phyloP scores from a whole-genome alignment of 2,329 filamentous ascomycete genomes.

The Colletotrichum melonis region DNA sequence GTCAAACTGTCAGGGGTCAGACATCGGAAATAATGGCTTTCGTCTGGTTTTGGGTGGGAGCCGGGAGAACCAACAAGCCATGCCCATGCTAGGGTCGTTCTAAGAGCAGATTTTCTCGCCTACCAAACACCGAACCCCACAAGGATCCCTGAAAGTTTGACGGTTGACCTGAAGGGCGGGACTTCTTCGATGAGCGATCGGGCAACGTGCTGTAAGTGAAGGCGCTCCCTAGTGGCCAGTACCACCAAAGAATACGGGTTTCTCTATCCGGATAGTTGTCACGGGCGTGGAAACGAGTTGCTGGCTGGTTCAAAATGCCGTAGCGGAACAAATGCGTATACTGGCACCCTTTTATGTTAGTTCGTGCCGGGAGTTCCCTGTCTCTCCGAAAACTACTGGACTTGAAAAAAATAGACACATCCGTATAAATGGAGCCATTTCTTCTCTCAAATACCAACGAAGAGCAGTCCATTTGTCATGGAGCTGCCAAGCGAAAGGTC shows the following conservation, averaged over 20 bases:
- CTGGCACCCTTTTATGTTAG: no score
- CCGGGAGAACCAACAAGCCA: not conserved
- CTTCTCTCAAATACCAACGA: no score
- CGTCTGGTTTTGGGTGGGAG: not conserved
- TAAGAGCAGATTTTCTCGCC: not conserved
- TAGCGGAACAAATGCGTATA: not conserved
- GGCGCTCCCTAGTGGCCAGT: not conserved
- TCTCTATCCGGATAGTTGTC: no score
- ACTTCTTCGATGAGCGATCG: not conserved
- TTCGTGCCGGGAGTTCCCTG: no score
- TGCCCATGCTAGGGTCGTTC: not conserved
- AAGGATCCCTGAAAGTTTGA: not conserved
- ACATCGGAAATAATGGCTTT: not conserved
- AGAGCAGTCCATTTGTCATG: no score
- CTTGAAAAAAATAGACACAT: no score
- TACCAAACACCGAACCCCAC: not conserved
- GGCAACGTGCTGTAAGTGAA: not conserved
- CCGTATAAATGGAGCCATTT: no score
- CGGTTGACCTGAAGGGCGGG: not conserved
- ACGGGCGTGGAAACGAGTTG: not conserved
- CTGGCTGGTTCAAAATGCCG: not conserved
- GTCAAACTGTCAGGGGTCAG: not conserved
- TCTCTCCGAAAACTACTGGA: no score
- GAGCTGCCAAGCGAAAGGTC: no score
- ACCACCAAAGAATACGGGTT: not conserved